Percentiles rank a stretch among this genome's conserved stretches.
Conservation (phyloP, 2,329 filamentous ascomycete species). For the Triangularia setosa region DNA sequence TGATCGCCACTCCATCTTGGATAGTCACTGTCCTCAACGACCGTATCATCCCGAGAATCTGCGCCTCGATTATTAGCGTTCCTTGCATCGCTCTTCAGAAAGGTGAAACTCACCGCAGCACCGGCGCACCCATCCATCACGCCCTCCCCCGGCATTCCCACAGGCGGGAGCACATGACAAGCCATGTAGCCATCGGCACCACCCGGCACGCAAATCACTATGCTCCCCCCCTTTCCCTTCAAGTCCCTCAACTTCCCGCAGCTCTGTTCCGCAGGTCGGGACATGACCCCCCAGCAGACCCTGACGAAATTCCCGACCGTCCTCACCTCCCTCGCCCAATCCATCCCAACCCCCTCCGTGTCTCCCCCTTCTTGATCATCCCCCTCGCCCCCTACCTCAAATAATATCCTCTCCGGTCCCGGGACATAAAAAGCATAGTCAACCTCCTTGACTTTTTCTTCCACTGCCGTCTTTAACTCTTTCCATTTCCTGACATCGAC, state of each 20-base stretch:
- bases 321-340: not conserved
- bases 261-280: not conserved
- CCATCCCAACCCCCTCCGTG: not conserved
- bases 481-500: not conserved
- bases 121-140: not conserved
- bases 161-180: not conserved
- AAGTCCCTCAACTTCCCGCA: not conserved
- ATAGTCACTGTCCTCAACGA: conserved; percentile 29
- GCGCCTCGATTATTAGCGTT: not conserved
- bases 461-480: not conserved
- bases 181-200: not conserved
- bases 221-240: not conserved
- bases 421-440: not conserved
- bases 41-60: conserved; percentile 31
- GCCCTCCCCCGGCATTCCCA: not conserved
- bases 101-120: not conserved
- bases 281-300: not conserved
- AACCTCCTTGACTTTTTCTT: not conserved
- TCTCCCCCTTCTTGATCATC: not conserved
- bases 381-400: not conserved
- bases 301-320: not conserved
- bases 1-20: conserved; percentile 34
- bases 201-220: not conserved
- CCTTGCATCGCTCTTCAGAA: conserved; percentile 32
- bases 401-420: not conserved